Percentiles rank a stretch among this genome's conserved stretches.
Conservation (phyloP, 768 basidiomycete genomes). For the Galerina marginata region DNA sequence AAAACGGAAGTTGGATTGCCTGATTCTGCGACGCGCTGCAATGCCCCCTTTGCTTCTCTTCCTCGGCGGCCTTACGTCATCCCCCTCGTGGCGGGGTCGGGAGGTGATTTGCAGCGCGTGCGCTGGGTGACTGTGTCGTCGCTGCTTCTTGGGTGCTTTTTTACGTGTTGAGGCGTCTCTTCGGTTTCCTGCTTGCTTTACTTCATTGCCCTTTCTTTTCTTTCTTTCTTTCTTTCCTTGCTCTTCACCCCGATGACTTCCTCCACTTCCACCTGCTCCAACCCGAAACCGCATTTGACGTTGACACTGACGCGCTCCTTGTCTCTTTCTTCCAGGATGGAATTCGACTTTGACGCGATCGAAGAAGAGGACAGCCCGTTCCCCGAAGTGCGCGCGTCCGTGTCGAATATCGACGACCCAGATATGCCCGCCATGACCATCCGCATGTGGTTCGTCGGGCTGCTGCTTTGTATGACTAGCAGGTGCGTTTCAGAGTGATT, state of each 20-base stretch:
- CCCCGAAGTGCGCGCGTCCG: constrained; percentile 94
- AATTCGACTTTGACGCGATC: constrained; percentile 81
- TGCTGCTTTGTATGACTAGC: constrained; percentile 68
- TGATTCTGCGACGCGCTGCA: background rate
- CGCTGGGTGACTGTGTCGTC: background rate
- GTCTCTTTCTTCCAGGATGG: constrained; percentile 63
- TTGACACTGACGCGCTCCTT: constrained; percentile 29
- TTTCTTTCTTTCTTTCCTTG: constrained; percentile 6
- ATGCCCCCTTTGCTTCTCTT: background rate
- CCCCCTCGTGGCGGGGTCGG: background rate
- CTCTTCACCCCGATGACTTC: background rate
- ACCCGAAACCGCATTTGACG: constrained; percentile 14
- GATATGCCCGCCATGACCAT: constrained; percentile 96
- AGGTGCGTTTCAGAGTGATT: constrained; percentile 48
- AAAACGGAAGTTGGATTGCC: background rate
- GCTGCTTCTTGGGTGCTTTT: background rate
- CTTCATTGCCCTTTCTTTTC: background rate
- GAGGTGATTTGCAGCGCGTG: background rate
- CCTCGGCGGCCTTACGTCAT: background rate
- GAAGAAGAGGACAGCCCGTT: constrained; percentile 97
- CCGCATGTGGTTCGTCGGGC: constrained; percentile 89
- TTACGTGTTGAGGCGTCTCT: background rate
- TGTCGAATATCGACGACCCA: constrained; percentile 98
- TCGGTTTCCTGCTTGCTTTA: background rate
- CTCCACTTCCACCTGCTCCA: constrained; percentile 8